A percentile compares a stretch with the other conserved stretches of the same genome.
These are phyloP conservation scores for Ogataea neopini DNA, from an alignment of 805 yeast genomes.

Conservation along the genomic window DNA sequence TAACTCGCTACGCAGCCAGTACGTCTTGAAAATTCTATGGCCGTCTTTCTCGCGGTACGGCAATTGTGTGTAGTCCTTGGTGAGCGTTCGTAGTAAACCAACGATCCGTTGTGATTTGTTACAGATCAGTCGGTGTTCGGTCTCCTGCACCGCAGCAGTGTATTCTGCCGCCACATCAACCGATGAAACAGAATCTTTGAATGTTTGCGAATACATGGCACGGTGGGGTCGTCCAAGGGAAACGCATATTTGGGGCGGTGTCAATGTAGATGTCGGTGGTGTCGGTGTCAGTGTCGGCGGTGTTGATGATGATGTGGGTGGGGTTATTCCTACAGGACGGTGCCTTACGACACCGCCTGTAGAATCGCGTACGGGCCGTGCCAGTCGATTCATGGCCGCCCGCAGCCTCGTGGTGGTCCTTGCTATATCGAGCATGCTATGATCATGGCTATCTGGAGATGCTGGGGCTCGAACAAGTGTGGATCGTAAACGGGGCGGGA, in stretches of 20 bases:
- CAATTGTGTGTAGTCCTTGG: constrained; percentile 13
- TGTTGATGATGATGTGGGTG: not conserved
- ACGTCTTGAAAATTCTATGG: constrained; percentile 19
- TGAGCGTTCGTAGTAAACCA: constrained; percentile 12
- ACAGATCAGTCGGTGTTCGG: constrained; percentile 6
- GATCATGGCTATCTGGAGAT: constrained; percentile 7
- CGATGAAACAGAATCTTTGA: too few relatives aligned
- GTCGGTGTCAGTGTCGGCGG: too few relatives aligned
- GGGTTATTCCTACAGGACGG: too few relatives aligned
- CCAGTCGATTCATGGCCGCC: not conserved
- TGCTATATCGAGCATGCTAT: constrained; percentile 14
- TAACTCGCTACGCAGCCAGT: constrained; percentile 16
- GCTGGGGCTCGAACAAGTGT: not conserved
- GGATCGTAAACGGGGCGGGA: not conserved
- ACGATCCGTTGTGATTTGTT: constrained; percentile 13
- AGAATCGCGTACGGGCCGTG: not conserved
- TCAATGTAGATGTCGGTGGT: not conserved
- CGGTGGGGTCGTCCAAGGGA: not conserved
- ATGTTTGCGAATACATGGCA: not conserved
- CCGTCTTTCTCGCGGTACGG: constrained; percentile 8
- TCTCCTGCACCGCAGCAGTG: constrained; percentile 4
- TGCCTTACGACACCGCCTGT: not conserved
- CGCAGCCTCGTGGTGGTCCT: constrained; percentile 4
- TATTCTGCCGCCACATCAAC: not conserved
- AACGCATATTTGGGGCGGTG: not conserved